Evolutionary conservation across 352 stramenopile genomes (phyloP), one percentile per base, ranked within the genome.

Genomic region (Pythium utonaiense): DNA sequence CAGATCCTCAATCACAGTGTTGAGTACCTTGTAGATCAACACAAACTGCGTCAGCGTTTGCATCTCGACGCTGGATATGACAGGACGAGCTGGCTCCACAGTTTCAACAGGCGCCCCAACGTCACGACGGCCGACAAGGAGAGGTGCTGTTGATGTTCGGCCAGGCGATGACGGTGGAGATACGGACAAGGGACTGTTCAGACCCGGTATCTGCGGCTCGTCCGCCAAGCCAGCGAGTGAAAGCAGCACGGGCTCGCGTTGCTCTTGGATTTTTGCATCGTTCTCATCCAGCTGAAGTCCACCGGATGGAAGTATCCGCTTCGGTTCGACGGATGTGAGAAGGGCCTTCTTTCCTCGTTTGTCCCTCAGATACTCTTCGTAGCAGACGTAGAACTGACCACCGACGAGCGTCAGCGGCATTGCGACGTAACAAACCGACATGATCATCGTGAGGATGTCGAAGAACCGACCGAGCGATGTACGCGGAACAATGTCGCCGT

Each of bases 321-420:
- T 67, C 1, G 60, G 60, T 38, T 59, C 60, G 9, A 59, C 49
- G 3, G 34, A 8, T 19, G 53, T 36, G 21, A 25, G 60, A 22
- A n/a, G 19, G n/a, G 44, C 53, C 27, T 41, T 45, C 14, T 64
- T 67, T 3, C 65, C 57, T 27, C 60, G 62, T 30, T 82, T 64
- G 40, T 82, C 67, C 24, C 67, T 60, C 1, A 78, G 56, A 44
- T 77, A 64, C 2, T 73, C 49, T 33, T 83, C 73, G 34, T 90
- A 90, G 57, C 72, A 86, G 9, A 75, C 54, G 68, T 86, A 80
- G 57, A 91, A 93, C 49, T 91, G 77, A 13, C 63, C 75, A n/a
- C 83, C 83, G 28, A 93, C 80, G 7, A 93, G 64, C 10, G 79
- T 87, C 21, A 93, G 48, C n/a, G 83, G 83, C 83, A 91, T 93